Evolutionary conservation across 192 early-diverging fungal genomes (phyloP).

Genomic region (Dissophora ornata): DNA sequence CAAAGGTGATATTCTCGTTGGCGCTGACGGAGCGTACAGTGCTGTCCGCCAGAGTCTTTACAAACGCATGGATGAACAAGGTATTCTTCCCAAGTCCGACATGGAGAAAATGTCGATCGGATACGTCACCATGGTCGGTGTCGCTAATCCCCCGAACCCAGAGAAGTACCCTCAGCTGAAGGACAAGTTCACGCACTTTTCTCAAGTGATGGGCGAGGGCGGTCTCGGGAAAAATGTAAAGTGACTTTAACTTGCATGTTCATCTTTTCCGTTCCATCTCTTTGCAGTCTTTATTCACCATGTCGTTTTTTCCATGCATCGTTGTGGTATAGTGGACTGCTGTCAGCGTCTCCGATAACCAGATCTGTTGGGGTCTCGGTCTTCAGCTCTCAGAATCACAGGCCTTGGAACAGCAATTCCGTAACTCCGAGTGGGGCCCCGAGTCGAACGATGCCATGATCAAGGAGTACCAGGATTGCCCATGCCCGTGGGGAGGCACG

Average conservation of each 20-base stretch:
- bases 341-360: background rate
- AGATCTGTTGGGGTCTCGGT: conserved; percentile 1
- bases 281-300: background rate
- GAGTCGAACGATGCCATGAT: background rate
- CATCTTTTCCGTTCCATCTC: no score
- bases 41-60: conserved; percentile 30
- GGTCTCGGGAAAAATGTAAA: no score
- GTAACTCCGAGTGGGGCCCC: background rate
- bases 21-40: no score
- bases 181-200: background rate
- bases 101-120: background rate
- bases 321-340: background rate
- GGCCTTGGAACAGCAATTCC: background rate
- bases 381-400: background rate
- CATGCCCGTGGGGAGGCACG: conserved; percentile 8
- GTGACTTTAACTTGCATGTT: no score
- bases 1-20: conserved; percentile 31
- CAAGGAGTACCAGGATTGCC: background rate
- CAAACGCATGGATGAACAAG: background rate
- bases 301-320: background rate
- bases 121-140: conserved; percentile 12
- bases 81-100: conserved; percentile 6
- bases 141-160: background rate
- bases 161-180: background rate
- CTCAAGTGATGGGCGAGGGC: background rate